Evolutionary conservation across 1,284 basidiomycete species (phyloP), one percentile per base, ranked within the genome.

Genomic region (Rhizopogon hawkerae): DNA sequence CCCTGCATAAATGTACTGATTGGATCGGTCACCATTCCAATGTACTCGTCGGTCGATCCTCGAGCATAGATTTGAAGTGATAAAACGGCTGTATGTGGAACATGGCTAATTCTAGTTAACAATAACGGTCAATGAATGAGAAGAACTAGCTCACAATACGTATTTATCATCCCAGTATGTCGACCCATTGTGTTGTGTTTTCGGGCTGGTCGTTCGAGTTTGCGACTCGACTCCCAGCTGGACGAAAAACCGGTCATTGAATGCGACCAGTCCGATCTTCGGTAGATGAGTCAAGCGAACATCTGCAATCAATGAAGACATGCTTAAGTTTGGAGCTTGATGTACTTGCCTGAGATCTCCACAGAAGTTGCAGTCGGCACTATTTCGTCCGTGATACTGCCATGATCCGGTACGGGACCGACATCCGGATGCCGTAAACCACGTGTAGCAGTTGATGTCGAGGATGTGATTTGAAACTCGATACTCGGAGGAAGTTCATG

Each of bases 41-140:
- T 23, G 38, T 51, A 31, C 13, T 9, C 14, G 8, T 51, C 46
- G 10, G 29, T 14, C 48, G 46, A 14, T n/a, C 46, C 46, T 21
- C 31, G 24, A 5, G 50, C 35, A 38, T 33, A 51, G 23, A 47
- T 36, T 34, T 39, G 24, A 5, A 51, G 21, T 3, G 39, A 38
- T 14, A 51, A 13, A 8, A 51, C 13, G 5, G 45, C 35, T n/a
- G 45, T 37, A 8, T 43, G n/a, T n/a, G 37, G 45, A 9, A 29
- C 46, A 33, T 47, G 6, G 14, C 49, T 51, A 16, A 14, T 36
- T 3, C 14, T 36, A 16, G 35, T 36, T 16, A 36, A 16, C 9
- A 10, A 36, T 16, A 7, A 36, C 5, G 35, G 35, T 36, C 3
- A 8, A 16, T 16, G 35, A 3, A 18, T 16, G 14, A 5, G 8